These are phyloP conservation scores for Fagus sylvatica DNA, from an alignment of 306 rosid genomes.

Conservation along the genomic window DNA sequence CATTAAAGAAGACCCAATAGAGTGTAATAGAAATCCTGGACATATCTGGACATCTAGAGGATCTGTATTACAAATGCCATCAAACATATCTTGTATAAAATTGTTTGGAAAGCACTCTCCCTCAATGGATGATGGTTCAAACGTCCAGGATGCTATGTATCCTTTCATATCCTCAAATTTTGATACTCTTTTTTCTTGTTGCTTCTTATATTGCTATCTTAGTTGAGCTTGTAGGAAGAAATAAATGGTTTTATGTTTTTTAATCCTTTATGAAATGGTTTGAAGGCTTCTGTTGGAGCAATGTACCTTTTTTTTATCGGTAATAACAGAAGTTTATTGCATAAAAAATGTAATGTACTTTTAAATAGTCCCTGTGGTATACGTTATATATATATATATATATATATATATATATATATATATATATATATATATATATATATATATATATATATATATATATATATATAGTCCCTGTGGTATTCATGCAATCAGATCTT, in stretches of 20 bases:
- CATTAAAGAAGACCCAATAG: slow-evolving; percentile 30
- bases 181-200: too few species aligned
- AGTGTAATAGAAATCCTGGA: slow-evolving; percentile 37
- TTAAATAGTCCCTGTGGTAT: too few species aligned
- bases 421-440: too few species aligned
- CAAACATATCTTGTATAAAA: slow-evolving; percentile 68
- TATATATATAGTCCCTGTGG: not conserved
- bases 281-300: not conserved
- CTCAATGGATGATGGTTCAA: slow-evolving; percentile 15
- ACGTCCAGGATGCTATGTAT: too few species aligned
- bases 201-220: not conserved
- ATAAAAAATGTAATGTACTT: too few species aligned
- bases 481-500: not conserved
- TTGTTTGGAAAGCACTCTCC: slow-evolving; percentile 43
- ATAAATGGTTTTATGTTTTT: not conserved
- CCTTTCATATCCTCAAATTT: too few species aligned
- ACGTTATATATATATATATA: too few species aligned
- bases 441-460: too few species aligned
- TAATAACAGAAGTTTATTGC: too few species aligned
- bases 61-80: slow-evolving; percentile 45
- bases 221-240: not conserved
- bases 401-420: too few species aligned
- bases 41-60: slow-evolving; percentile 48
- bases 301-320: not conserved
- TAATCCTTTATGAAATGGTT: not conserved